Evolutionary conservation across 202 grass and related monocot genomes (phyloP).

Genomic region (Panicum virgatum): DNA sequence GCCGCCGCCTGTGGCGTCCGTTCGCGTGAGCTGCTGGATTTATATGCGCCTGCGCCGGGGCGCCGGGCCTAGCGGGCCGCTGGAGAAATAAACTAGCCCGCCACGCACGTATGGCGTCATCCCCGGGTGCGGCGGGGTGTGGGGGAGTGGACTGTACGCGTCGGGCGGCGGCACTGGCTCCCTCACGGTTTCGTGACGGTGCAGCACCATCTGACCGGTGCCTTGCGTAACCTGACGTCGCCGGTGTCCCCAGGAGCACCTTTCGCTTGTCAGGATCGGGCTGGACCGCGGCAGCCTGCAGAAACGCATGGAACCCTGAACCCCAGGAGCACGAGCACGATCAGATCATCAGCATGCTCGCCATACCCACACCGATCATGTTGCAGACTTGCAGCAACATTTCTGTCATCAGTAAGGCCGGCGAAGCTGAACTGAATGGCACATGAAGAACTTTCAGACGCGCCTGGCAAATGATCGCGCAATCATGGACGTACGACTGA

Average conservation of each 20-base stretch:
- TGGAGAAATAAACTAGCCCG: not conserved
- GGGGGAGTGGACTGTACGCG: conserved; percentile 16
- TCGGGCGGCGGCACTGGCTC: conserved; percentile 13
- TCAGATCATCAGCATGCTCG: not conserved
- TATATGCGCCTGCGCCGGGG: conserved; percentile 25
- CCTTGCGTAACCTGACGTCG: not conserved
- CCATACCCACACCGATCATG: not conserved
- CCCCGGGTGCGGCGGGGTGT: not conserved
- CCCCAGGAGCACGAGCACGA: too few species aligned
- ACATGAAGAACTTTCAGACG: not conserved
- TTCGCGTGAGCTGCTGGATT: conserved; percentile 13
- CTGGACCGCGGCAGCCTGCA: not conserved
- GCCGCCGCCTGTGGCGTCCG: not conserved
- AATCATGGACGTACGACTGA: conserved; percentile 8
- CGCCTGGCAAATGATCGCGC: not conserved
- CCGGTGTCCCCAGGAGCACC: not conserved
- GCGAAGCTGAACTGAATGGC: not conserved
- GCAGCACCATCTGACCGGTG: not conserved
- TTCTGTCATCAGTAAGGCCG: not conserved
- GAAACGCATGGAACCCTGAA: not conserved
- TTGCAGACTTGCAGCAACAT: not conserved
- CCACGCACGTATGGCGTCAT: conserved; percentile 28
- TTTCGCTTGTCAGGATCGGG: not conserved
- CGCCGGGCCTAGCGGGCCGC: not conserved
- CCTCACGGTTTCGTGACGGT: conserved; percentile 23